Conservation (phyloP, 176 grass and related monocot genomes). For the Tuctoria greenei region DNA sequence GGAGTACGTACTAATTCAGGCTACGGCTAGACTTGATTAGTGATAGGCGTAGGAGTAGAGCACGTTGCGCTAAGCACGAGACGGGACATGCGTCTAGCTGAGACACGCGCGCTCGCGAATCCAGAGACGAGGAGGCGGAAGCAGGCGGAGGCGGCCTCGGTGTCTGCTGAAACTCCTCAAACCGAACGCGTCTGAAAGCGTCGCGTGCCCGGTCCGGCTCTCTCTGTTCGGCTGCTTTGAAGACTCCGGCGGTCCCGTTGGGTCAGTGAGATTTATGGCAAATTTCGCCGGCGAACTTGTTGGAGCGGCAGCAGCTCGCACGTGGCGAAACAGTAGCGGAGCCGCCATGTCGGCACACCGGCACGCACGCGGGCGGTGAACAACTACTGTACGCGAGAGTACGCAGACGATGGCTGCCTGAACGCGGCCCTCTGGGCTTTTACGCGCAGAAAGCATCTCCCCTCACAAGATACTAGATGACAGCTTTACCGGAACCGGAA, state of each 20-base stretch:
- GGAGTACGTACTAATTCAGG: neutral
- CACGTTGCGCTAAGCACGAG: constrained; percentile 30
- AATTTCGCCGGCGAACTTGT: neutral
- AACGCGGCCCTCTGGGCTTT: neutral
- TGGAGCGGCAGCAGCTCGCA: neutral
- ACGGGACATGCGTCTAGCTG: constrained; percentile 30
- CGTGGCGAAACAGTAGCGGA: neutral
- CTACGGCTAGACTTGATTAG: neutral
- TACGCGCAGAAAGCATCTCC: neutral
- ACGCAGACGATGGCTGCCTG: too few species aligned
- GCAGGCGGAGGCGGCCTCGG: constrained; percentile 9
- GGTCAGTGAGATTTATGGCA: neutral
- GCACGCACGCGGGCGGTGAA: constrained; percentile 14
- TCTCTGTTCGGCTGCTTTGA: neutral
- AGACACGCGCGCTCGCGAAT: constrained; percentile 3
- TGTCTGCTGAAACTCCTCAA: neutral
- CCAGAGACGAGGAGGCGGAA: constrained; percentile 9
- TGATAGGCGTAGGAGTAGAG: neutral
- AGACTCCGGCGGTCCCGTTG: neutral
- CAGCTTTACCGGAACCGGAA: neutral
- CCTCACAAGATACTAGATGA: too few species aligned
- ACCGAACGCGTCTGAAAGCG: neutral
- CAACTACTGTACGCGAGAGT: neutral
- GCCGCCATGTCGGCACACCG: neutral
- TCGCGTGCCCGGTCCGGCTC: neutral